Conservation (phyloP, 2,329 filamentous ascomycete species). For the Pseudopithomyces chartarum region DNA sequence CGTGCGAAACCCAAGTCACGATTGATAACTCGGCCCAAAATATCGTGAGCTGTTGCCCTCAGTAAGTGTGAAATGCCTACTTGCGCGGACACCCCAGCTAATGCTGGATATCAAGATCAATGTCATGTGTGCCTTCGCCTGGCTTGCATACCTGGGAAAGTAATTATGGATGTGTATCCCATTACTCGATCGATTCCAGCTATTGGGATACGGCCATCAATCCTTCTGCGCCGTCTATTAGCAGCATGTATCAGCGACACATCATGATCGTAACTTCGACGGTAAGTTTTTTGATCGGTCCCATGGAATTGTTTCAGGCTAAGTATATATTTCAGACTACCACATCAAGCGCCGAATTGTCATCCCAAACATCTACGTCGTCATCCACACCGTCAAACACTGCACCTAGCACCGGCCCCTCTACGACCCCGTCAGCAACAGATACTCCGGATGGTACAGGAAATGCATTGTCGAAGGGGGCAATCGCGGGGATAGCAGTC, state of each 20-base stretch:
- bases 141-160: neutral
- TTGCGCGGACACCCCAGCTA: neutral
- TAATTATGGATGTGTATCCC: neutral
- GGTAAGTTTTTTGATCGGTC: neutral
- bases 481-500: conserved; percentile 6
- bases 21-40: neutral
- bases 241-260: conserved; percentile 4
- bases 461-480: neutral
- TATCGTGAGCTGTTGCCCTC: conserved; percentile 2
- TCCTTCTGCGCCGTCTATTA: neutral
- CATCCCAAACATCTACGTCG: neutral
- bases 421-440: neutral
- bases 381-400: neutral
- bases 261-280: conserved; percentile 6
- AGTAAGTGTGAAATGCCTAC: neutral
- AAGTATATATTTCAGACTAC: neutral
- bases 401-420: neutral
- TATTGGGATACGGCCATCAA: neutral
- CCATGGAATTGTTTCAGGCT: neutral
- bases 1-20: neutral
- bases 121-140: neutral
- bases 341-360: neutral
- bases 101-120: neutral
- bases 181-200: neutral
- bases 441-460: neutral